Percentiles rank a stretch among this genome's conserved stretches.
phyloP scores from a whole-genome alignment of 176 grass and related monocot genomes.

The Eleusine coracana region DNA sequence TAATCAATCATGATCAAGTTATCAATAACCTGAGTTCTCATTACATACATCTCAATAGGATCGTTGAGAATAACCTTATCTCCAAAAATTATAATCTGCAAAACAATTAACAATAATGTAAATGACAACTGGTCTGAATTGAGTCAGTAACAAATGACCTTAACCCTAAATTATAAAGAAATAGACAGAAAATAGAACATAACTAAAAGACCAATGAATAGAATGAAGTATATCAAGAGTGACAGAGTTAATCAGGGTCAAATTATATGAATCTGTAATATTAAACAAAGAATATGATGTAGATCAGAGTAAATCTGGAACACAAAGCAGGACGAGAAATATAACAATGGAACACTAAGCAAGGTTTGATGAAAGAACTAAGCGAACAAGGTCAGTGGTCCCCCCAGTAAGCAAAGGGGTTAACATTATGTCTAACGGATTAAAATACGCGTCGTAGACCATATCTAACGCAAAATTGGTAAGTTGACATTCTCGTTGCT shows the following conservation, averaged over 20 bases:
- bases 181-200: constrained; percentile 9
- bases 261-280: background rate
- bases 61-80: constrained; percentile 92
- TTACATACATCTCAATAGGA: constrained; percentile 93
- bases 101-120: constrained; percentile 31
- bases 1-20: constrained; percentile 40
- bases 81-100: constrained; percentile 95
- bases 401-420: constrained; percentile 10
- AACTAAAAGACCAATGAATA: constrained; percentile 19
- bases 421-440: constrained; percentile 21
- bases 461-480: constrained; percentile 34
- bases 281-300: background rate
- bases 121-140: constrained; percentile 32
- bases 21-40: constrained; percentile 67
- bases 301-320: background rate
- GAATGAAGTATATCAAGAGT: constrained; percentile 13
- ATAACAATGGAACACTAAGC: background rate
- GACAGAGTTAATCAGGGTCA: background rate
- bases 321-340: constrained; percentile 7
- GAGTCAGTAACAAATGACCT: constrained; percentile 24
- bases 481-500: constrained; percentile 6
- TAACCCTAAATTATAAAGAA: background rate
- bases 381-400: background rate
- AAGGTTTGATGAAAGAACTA: constrained; percentile 20
- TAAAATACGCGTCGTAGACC: constrained; percentile 41